Conservation (phyloP, 768 basidiomycete genomes). For the Flagelloscypha sp. region DNA sequence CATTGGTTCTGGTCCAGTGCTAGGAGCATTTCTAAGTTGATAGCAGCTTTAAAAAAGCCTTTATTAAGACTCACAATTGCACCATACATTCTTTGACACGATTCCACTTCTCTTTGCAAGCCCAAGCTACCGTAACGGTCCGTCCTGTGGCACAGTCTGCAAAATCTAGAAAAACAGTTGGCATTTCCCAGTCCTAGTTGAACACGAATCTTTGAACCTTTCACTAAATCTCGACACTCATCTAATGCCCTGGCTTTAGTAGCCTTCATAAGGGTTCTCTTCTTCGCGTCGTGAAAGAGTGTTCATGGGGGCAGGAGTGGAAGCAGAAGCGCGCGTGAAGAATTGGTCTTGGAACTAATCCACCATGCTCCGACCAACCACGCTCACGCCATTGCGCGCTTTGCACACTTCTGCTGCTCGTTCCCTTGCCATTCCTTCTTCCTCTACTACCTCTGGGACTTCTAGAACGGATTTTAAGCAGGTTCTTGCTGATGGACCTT, state of each 20-base stretch:
- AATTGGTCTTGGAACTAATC: slow-evolving; percentile 3
- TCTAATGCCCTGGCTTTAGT: slow-evolving; percentile 73
- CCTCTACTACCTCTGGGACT: slow-evolving; percentile 19
- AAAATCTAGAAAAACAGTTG: slow-evolving; percentile 46
- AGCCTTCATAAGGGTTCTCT: slow-evolving; percentile 72
- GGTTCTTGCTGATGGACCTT: slow-evolving; percentile 56
- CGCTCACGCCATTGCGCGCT: background rate
- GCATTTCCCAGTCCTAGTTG: slow-evolving; percentile 2
- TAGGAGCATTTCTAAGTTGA: slow-evolving; percentile 18
- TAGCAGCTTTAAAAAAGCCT: slow-evolving; percentile 1
- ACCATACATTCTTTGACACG: slow-evolving; percentile 72
- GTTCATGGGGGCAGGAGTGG: slow-evolving; percentile 45
- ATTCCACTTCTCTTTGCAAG: slow-evolving; percentile 62
- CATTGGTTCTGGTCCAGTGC: slow-evolving; percentile 71
- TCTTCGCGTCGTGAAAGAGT: slow-evolving; percentile 83
- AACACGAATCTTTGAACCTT: slow-evolving; percentile 37
- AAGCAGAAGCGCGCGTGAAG: slow-evolving; percentile 1
- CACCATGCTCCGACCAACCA: slow-evolving; percentile 3
- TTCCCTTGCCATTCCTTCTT: slow-evolving; percentile 40
- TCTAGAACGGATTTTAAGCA: slow-evolving; percentile 40
- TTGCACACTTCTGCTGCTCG: slow-evolving; percentile 18
- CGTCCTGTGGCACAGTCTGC: slow-evolving; percentile 78
- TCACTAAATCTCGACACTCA: slow-evolving; percentile 69
- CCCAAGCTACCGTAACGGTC: slow-evolving; percentile 80
- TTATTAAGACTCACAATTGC: slow-evolving; percentile 52